Percentiles rank a stretch among this genome's conserved stretches.
phyloP scores from a whole-genome alignment of 257 asterid genomes.

The Ophiorrhiza pumila region DNA sequence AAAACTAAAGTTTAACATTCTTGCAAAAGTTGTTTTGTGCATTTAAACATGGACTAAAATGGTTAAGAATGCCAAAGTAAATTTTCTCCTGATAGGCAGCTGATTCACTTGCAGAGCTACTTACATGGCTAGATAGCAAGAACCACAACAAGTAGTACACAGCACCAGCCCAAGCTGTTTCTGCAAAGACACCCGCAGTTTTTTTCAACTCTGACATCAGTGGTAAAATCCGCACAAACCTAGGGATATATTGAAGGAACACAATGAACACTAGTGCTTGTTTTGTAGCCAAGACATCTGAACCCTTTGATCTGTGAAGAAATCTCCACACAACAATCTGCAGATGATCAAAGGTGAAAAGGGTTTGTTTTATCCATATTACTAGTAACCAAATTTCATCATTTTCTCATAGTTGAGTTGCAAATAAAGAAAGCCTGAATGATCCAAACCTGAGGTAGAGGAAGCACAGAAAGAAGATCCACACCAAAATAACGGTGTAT shows the following conservation, averaged over 20 bases:
- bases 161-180: slow-evolving; percentile 99
- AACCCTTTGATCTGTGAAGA: slow-evolving; percentile 51
- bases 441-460: slow-evolving; percentile 83
- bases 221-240: slow-evolving; percentile 75
- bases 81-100: background rate
- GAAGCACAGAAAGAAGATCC: slow-evolving; percentile 83
- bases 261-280: slow-evolving; percentile 62
- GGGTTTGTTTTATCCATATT: too few species aligned
- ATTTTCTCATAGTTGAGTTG: background rate
- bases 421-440: background rate
- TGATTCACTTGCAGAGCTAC: slow-evolving; percentile 22
- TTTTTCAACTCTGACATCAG: slow-evolving; percentile 85
- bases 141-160: slow-evolving; percentile 92
- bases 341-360: slow-evolving; percentile 19
- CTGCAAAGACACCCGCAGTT: slow-evolving; percentile 92
- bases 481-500: slow-evolving; percentile 72
- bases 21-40: too few species aligned
- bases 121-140: slow-evolving; percentile 91
- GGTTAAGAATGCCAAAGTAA: background rate
- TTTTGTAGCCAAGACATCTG: slow-evolving; percentile 78
- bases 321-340: slow-evolving; percentile 92
- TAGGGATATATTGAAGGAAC: slow-evolving; percentile 71
- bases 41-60: background rate
- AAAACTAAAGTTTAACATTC: slow-evolving; percentile 5
- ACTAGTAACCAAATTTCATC: background rate